Base-by-base conservation (phyloP, 768 basidiomycete genomes). In the Tulasnella sp. region DNA sequence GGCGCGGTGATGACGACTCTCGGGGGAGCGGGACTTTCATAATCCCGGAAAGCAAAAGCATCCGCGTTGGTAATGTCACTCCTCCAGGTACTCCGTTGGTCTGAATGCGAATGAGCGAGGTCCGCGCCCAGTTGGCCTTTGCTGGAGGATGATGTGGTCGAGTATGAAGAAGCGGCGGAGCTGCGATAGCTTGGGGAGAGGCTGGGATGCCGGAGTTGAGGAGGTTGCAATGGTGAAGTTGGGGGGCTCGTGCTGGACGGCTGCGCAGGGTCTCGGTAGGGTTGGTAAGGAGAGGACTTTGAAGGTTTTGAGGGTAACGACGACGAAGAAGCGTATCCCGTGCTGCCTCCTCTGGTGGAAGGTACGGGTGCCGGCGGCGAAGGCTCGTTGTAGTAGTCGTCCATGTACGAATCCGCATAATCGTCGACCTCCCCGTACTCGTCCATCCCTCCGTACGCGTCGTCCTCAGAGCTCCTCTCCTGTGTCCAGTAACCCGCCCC, bases 1-100 rank as follows among this genome's bases (percentile, higher is more conserved):
- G 79, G 79, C 2, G 87, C 88, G 18, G 91, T 92, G 50, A 93
- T 86, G 76, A 93, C 86, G 28, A 92, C 89, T 6, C 87, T 88
- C 2, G 91, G 91, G 40, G 91, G 83, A 20, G 84, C 81, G n/a
- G 86, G 50, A 34, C 79, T 72, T 77, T 83, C 83, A 72, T 79
- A 84, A 8, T 77, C 41, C 28, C 82, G 80, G 79, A 83, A 82
- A 34, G 81, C 28, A 76, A 84, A 82, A 40, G 84, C 82, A 75
- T 84, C 81, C 60, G 76, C 72, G 48, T 75, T 73, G 34, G 31
- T 82, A 72, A 80, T 80, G 72, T 80, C 79, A 50, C 80, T 82
- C 40, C 80, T 34, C 73, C 81, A 74, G 22, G 79, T 80, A 42
- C 75, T 64, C 50, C 80, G 28, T 40, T 75, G 31, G 28, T 73